A percentile compares a stretch with the other conserved stretches of the same genome.
phyloP scores from a whole-genome alignment of 768 basidiomycete genomes.

The Pisolithus microcarpus region DNA sequence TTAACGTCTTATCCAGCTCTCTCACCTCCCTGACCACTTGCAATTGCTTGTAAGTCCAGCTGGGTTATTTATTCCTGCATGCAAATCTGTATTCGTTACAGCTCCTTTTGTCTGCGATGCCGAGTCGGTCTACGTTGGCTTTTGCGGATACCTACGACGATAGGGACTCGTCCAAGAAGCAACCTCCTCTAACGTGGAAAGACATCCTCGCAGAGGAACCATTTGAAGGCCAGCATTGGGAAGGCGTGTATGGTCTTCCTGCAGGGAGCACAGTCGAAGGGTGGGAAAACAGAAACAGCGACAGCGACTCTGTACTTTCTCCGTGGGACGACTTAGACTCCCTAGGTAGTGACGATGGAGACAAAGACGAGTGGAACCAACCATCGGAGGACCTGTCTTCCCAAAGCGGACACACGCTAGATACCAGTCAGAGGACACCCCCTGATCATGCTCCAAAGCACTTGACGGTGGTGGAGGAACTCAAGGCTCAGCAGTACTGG shows the following conservation, averaged over 20 bases:
- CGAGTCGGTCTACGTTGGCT: conserved; percentile 40
- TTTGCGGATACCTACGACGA: conserved; percentile 52
- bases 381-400: conserved; percentile 11
- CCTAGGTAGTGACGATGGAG: conserved; percentile 12
- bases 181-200: conserved; percentile 56
- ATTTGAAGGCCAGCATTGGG: conserved; percentile 83
- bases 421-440: background rate
- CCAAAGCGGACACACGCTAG: background rate
- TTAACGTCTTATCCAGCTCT: conserved; percentile 30
- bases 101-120: conserved; percentile 52
- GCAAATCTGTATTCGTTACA: conserved; percentile 19
- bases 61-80: background rate
- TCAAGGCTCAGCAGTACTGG: conserved; percentile 70
- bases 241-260: conserved; percentile 56
- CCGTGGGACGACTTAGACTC: conserved; percentile 51
- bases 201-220: conserved; percentile 78
- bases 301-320: conserved; percentile 63
- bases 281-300: conserved; percentile 41
- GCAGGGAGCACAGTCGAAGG: conserved; percentile 39
- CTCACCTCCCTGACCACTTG: conserved; percentile 63
- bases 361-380: background rate
- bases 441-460: conserved; percentile 18
- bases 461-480: conserved; percentile 52
- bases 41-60: conserved; percentile 54
- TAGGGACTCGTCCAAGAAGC: conserved; percentile 18